phyloP scores from a whole-genome alignment of 1,284 basidiomycete genomes.

The Ganoderma boninense region DNA sequence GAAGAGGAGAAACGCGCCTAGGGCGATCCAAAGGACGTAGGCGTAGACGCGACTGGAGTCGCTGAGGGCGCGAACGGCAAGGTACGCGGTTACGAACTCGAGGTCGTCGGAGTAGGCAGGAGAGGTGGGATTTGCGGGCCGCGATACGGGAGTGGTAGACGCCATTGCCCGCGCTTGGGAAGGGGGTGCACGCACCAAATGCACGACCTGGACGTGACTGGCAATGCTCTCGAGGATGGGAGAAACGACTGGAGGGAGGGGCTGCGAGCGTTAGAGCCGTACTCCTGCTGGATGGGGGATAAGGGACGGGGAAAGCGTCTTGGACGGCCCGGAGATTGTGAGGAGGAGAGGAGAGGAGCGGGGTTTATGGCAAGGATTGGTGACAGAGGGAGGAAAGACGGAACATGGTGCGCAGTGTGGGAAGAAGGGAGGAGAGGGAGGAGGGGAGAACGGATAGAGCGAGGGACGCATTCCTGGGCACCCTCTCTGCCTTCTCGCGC shows the following conservation, averaged over 20 bases:
- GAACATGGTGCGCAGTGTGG: background rate
- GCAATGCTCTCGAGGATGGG: background rate
- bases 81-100: conserved; percentile 65
- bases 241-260: background rate
- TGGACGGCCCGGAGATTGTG: background rate
- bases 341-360: background rate
- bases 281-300: background rate
- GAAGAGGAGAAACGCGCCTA: conserved; percentile 50
- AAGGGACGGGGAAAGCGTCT: background rate
- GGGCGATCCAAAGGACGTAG: conserved; percentile 60
- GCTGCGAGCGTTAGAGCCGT: background rate
- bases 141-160: conserved; percentile 34
- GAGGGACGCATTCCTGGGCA: background rate
- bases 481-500: background rate
- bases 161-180: conserved; percentile 15
- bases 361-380: conserved; percentile 4
- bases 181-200: conserved; percentile 11
- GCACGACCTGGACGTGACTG: conserved; percentile 6
- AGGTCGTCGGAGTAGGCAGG: conserved; percentile 54
- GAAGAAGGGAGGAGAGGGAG: background rate
- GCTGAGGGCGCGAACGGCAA: conserved; percentile 61
- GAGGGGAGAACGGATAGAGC: background rate
- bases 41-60: conserved; percentile 61
- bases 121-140: conserved; percentile 51
- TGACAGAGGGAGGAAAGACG: conserved; percentile 4